Evolutionary conservation across 352 stramenopile genomes (phyloP).

Genomic region (Globisporangium sylvaticum): DNA sequence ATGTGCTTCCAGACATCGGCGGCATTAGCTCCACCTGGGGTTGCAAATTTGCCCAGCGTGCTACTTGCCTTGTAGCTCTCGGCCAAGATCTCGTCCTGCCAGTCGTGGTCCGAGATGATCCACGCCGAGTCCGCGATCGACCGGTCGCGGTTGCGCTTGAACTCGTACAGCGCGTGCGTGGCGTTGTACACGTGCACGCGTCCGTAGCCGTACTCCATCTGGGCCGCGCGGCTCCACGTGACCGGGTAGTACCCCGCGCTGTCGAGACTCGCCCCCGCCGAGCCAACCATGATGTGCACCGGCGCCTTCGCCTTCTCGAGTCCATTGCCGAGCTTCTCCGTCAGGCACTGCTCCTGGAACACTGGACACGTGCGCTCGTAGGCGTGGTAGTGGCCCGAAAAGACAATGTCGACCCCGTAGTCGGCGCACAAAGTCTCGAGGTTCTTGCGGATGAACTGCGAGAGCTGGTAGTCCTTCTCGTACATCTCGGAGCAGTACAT

Average conservation of each 20-base stretch:
- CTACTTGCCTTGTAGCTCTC: not conserved
- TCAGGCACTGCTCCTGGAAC: not conserved
- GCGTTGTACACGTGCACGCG: not conserved
- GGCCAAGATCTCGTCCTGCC: not conserved
- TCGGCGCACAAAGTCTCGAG: not conserved
- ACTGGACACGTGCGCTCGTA: not conserved
- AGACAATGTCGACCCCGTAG: not conserved
- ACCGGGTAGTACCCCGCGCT: not conserved
- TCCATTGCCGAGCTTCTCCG: not conserved
- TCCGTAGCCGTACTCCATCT: not conserved
- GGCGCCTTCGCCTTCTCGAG: not conserved
- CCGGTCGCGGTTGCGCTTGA: not conserved
- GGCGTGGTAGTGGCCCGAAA: not conserved
- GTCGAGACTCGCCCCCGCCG: not conserved
- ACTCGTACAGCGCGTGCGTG: not conserved
- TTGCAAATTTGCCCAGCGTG: not conserved
- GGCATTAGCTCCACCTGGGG: not conserved
- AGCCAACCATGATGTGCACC: not conserved
- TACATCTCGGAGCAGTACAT: not conserved
- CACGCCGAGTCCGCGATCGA: not conserved
- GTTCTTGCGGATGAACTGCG: not conserved
- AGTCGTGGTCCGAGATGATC: not conserved
- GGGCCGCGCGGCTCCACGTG: not conserved
- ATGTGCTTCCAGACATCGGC: not conserved
- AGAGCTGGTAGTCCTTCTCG: not conserved